Conservation (phyloP, 495 filamentous ascomycete genomes). For the Geopyxis carbonaria region DNA sequence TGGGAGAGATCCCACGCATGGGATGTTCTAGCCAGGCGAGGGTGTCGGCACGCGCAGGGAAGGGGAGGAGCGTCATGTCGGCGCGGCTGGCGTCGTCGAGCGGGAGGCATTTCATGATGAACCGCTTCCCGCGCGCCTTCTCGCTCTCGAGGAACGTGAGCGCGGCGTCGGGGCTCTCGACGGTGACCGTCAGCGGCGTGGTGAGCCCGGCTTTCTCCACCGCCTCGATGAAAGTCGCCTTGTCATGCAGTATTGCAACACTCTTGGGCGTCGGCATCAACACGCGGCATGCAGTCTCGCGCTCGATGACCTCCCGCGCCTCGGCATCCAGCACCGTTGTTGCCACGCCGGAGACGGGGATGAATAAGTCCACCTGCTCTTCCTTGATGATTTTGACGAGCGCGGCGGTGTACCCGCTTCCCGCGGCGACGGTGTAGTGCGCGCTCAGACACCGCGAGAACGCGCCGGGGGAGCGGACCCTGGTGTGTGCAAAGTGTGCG, state of each 20-base stretch:
- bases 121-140: constrained; percentile 26
- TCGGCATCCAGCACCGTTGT: constrained; percentile 44
- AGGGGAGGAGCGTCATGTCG: constrained; percentile 29
- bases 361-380: constrained; percentile 55
- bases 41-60: constrained; percentile 35
- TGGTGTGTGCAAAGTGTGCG: constrained; percentile 2
- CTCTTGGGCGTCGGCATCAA: constrained; percentile 38
- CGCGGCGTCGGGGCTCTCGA: constrained; percentile 37
- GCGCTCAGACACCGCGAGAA: constrained; percentile 31
- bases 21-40: constrained; percentile 22
- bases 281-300: constrained; percentile 38
- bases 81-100: constrained; percentile 30
- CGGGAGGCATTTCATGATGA: constrained; percentile 43
- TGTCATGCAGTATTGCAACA: constrained; percentile 32
- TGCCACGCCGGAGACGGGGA: constrained; percentile 47
- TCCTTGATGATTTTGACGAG: constrained; percentile 40
- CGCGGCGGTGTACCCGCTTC: constrained; percentile 22
- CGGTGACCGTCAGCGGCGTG: constrained; percentile 40
- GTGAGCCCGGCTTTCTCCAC: constrained; percentile 36
- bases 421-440: constrained; percentile 38
- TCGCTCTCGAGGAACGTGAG: constrained; percentile 32
- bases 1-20: constrained; percentile 31
- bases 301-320: constrained; percentile 45
- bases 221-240: constrained; percentile 41
- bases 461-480: constrained; percentile 27